Evolutionary conservation across 148 eudicot species (phyloP).

Genomic region (Simmondsia chinensis): DNA sequence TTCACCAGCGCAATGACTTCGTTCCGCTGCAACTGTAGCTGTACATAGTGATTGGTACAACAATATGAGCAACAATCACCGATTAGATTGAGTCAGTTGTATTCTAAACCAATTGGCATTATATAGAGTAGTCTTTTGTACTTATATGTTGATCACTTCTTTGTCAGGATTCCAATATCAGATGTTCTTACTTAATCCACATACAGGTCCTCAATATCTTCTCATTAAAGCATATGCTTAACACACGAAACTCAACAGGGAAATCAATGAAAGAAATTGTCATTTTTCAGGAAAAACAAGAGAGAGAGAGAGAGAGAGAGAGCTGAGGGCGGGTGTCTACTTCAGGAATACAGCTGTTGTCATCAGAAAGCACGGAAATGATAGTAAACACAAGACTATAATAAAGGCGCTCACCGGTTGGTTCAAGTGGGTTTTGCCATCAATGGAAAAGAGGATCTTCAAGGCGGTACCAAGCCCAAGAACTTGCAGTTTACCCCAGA

Average conservation of each 20-base stretch:
- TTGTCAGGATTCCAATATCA: too few relatives aligned
- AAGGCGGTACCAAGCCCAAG: slow-evolving; percentile 96
- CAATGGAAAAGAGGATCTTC: slow-evolving; percentile 75
- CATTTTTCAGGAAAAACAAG: too few relatives aligned
- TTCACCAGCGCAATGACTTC: slow-evolving; percentile 38
- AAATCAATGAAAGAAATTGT: too few relatives aligned
- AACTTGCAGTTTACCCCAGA: slow-evolving; percentile 98
- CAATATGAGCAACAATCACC: too few relatives aligned
- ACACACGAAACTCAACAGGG: too few relatives aligned
- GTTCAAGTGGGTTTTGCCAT: slow-evolving; percentile 29
- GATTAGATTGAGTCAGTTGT: neutral
- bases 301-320: neutral
- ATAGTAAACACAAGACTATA: neutral
- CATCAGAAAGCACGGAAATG: neutral
- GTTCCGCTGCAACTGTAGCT: slow-evolving; percentile 33
- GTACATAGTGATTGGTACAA: neutral
- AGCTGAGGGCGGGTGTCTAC: too few relatives aligned
- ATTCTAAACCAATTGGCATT: neutral
- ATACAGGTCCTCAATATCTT: too few relatives aligned
- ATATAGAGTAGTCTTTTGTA: too few relatives aligned
- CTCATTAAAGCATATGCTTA: too few relatives aligned
- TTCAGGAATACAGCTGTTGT: too few relatives aligned
- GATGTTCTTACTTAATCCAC: too few relatives aligned
- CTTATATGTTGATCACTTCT: too few relatives aligned
- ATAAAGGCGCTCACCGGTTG: slow-evolving; percentile 42